Evolutionary conservation across 2,329 filamentous ascomycete genomes (phyloP).

Genomic region (Achaetomium macrosporum): DNA sequence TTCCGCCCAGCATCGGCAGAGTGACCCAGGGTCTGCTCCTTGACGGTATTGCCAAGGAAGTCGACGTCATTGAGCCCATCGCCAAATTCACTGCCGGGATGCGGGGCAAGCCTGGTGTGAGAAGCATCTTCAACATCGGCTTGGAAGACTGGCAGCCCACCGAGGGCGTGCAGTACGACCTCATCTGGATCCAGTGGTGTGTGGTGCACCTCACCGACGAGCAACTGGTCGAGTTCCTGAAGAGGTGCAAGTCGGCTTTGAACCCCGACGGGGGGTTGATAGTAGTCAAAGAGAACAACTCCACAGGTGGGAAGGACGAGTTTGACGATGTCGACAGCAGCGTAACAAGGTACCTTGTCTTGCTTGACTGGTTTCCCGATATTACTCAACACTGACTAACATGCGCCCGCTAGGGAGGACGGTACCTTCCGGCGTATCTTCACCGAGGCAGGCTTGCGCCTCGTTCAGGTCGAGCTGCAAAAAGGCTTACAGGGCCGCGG

Average conservation of each 20-base stretch:
- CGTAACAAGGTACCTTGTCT: conserved; percentile 57
- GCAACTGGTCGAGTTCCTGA: conserved; percentile 63
- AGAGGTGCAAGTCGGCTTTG: conserved; percentile 47
- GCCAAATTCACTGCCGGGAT: conserved; percentile 69
- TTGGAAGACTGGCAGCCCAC: conserved; percentile 62
- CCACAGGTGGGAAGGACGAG: conserved; percentile 52
- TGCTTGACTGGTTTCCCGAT: not conserved
- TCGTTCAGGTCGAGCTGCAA: conserved; percentile 69
- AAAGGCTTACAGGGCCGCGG: conserved; percentile 54
- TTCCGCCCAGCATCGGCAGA: conserved; percentile 61
- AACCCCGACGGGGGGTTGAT: conserved; percentile 46
- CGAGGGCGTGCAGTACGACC: conserved; percentile 54
- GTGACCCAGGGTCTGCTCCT: conserved; percentile 74
- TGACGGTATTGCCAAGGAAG: conserved; percentile 54
- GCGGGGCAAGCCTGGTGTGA: conserved; percentile 49
- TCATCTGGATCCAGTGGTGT: conserved; percentile 93
- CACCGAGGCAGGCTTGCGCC: conserved; percentile 56
- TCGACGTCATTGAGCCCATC: conserved; percentile 84
- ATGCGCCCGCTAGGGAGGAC: conserved; percentile 50
- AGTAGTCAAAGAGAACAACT: conserved; percentile 76
- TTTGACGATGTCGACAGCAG: conserved; percentile 73
- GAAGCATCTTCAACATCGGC: conserved; percentile 61
- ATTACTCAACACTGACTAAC: not conserved
- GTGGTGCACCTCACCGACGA: conserved; percentile 72
- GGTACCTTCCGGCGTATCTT: conserved; percentile 66